Conservation (phyloP, 2,329 filamentous ascomycete species). For the Paraconiothyrium sp. region DNA sequence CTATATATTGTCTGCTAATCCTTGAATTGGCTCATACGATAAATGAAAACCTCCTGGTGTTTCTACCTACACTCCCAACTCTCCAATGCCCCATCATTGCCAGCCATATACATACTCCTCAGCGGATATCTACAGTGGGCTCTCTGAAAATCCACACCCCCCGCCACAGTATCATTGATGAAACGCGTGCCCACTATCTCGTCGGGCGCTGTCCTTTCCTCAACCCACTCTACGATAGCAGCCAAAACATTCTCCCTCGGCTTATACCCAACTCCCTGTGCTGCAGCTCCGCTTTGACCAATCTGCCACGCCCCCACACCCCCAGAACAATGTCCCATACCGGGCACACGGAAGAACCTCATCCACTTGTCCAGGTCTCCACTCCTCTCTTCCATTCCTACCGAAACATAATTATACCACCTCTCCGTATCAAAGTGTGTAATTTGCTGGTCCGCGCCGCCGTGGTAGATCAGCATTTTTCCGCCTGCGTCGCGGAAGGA, state of each 20-base stretch:
- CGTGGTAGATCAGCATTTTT: conserved; percentile 58
- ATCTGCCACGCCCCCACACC: conserved; percentile 56
- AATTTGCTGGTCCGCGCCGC: conserved; percentile 57
- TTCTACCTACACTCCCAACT: conserved; percentile 26
- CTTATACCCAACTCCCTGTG: conserved; percentile 29
- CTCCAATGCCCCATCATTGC: conserved; percentile 24
- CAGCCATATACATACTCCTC: conserved; percentile 27
- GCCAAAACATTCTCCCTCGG: conserved; percentile 34
- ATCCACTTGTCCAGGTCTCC: conserved; percentile 50
- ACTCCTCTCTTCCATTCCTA: conserved; percentile 22
- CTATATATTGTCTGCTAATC: no score
- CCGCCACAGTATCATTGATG: conserved; percentile 19
- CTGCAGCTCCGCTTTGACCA: conserved; percentile 35
- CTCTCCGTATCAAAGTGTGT: conserved; percentile 53
- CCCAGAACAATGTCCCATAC: conserved; percentile 62
- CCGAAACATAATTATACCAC: conserved; percentile 56
- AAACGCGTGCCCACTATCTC: conserved; percentile 27
- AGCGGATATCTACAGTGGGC: conserved; percentile 36
- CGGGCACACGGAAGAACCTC: conserved; percentile 61
- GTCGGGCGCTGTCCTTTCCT: conserved; percentile 27
- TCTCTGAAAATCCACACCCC: conserved; percentile 26
- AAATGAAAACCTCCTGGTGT: no score
- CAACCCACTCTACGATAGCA: conserved; percentile 32
- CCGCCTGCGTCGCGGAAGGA: conserved; percentile 47
- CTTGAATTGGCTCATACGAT: no score